These are phyloP conservation scores for Purshia tridentata DNA, from an alignment of 306 rosid genomes.

Conservation along the genomic window DNA sequence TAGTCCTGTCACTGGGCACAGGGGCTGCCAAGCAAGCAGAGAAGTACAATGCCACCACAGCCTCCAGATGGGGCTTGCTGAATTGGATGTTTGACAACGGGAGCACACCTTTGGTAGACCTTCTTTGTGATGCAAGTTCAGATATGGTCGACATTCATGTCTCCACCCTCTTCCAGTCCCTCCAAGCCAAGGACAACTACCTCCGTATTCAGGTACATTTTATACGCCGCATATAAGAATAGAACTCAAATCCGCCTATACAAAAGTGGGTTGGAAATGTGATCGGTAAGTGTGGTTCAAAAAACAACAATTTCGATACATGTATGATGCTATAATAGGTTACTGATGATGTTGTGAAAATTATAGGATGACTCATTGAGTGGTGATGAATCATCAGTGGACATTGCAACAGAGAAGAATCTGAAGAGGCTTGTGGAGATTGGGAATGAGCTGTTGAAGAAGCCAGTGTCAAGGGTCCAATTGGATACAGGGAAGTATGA, in stretches of 20 bases:
- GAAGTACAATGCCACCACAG: slow-evolving; percentile 38
- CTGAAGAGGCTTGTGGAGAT: slow-evolving; percentile 31
- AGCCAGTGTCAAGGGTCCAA: slow-evolving; percentile 35
- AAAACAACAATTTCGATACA: neutral
- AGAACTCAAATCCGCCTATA: too few relatives aligned
- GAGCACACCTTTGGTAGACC: slow-evolving; percentile 40
- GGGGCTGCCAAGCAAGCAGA: slow-evolving; percentile 38
- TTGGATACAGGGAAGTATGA: slow-evolving; percentile 38
- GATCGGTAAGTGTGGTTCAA: neutral
- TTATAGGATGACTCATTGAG: slow-evolving; percentile 19
- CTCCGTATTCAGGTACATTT: slow-evolving; percentile 49
- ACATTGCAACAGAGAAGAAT: slow-evolving; percentile 32
- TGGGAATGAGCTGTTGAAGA: slow-evolving; percentile 35
- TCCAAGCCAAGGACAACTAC: slow-evolving; percentile 28
- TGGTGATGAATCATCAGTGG: neutral
- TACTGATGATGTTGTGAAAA: neutral
- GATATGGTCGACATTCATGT: slow-evolving; percentile 48
- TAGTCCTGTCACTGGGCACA: slow-evolving; percentile 46
- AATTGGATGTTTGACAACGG: slow-evolving; percentile 35
- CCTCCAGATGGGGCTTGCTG: slow-evolving; percentile 39
- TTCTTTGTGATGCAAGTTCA: slow-evolving; percentile 37
- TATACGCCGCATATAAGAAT: neutral
- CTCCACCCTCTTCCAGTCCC: slow-evolving; percentile 39
- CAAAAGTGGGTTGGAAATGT: too few relatives aligned
- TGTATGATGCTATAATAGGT: neutral